Evolutionary conservation across 495 filamentous ascomycete species (phyloP).

Genomic region (Talaromyces adpressus): DNA sequence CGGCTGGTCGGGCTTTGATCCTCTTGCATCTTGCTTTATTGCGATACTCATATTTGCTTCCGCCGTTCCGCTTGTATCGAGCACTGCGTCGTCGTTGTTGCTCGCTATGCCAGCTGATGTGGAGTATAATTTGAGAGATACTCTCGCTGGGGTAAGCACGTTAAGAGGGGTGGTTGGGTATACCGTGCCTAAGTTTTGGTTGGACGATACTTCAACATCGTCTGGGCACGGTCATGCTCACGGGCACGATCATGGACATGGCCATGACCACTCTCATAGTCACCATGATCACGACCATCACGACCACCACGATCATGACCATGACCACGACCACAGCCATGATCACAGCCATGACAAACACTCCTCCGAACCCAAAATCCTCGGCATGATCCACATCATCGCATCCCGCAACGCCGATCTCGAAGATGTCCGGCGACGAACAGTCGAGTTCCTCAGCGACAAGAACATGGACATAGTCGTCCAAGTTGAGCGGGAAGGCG

Average conservation of each 20-base stretch:
- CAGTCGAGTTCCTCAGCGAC: slow-evolving; percentile 47
- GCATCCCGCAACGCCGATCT: slow-evolving; percentile 61
- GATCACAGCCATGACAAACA: slow-evolving; percentile 16
- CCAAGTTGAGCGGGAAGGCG: slow-evolving; percentile 70
- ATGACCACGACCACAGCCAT: slow-evolving; percentile 10
- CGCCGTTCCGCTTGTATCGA: slow-evolving; percentile 79
- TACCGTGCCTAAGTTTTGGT: slow-evolving; percentile 86
- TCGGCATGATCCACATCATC: slow-evolving; percentile 79
- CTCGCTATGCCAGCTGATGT: slow-evolving; percentile 77
- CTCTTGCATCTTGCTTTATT: slow-evolving; percentile 87
- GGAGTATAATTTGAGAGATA: slow-evolving; percentile 84
- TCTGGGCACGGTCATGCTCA: slow-evolving; percentile 23
- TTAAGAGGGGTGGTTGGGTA: slow-evolving; percentile 82
- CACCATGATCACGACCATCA: slow-evolving; percentile 19
- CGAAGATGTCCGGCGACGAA: slow-evolving; percentile 69
- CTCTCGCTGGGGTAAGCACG: slow-evolving; percentile 73
- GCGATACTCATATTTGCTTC: slow-evolving; percentile 86
- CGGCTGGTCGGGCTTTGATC: slow-evolving; percentile 93
- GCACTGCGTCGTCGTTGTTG: slow-evolving; percentile 71
- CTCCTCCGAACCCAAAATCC: slow-evolving; percentile 31
- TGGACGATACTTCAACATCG: slow-evolving; percentile 58
- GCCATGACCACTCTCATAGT: slow-evolving; percentile 13
- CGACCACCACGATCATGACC: slow-evolving; percentile 10
- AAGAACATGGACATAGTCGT: slow-evolving; percentile 66
- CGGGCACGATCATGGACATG: slow-evolving; percentile 12